Evolutionary conservation across 441 rosid species (phyloP), one percentile per base, ranked within the genome.

Genomic region (Croton laevigatus): DNA sequence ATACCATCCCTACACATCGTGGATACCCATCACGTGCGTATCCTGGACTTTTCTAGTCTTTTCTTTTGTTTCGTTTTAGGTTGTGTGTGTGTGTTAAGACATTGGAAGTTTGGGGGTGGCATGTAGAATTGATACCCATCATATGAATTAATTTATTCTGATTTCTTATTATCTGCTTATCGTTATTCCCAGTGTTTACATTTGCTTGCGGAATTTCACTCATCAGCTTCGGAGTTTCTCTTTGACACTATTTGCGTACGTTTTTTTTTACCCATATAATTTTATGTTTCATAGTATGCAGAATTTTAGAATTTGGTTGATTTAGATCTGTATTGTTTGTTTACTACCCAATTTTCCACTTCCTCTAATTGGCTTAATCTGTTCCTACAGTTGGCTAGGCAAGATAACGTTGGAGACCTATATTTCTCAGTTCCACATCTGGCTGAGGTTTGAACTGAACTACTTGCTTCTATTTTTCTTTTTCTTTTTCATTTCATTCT

Each of bases 1-100:
- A 79, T 87, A 81, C 75, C 99, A 96, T 76, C 99, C 99, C 16
- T 96, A 96, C 83, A 93, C 99, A 63, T 96, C 99, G 14, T 93
- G 99, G 99, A 93, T 96, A 69, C 99, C 99, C 36, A 93, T 96
- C 74, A 91, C 97, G 97, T 96, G 62, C 59, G 98, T 85, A 53
- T 62, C 76, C 16, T 75, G 60, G 60, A 65, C 60, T 13, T 42
- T 46, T 62, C 40, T 13, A 3, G 3, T 54, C 20, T 54, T 22
- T 55, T 11, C 12, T 55, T 57, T 11, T 27, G 3, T 10, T 63
- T 38, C 44, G 5, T 40, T 40, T 7, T 5, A 40, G 44, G 44
- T 48, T 48, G 19, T 0, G n/a, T 14, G 51, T 16, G n/a, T 48
- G 44, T 40, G 32, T 40, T 6, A 40, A 6, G 44, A 16, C 1